phyloP scores from a whole-genome alignment of 2,329 filamentous ascomycete species.

The Harringtonia aguacate region DNA sequence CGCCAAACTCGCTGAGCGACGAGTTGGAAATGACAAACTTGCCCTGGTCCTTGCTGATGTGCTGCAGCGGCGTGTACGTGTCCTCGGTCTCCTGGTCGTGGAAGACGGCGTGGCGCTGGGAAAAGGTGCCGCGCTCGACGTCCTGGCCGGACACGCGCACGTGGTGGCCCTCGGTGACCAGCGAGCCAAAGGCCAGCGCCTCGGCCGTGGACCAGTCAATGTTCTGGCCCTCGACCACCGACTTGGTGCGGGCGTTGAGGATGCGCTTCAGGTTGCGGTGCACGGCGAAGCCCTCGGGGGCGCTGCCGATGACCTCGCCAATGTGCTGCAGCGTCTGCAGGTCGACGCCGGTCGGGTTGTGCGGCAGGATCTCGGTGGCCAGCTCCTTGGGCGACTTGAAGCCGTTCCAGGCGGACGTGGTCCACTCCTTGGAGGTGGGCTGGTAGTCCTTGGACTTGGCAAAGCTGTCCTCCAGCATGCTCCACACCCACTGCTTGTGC shows the following conservation, averaged over 20 bases:
- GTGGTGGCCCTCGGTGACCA: slow-evolving; percentile 89
- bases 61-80: slow-evolving; percentile 85
- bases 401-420: slow-evolving; percentile 97
- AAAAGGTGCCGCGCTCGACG: slow-evolving; percentile 98
- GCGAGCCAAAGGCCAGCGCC: slow-evolving; percentile 84
- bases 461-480: slow-evolving; percentile 97
- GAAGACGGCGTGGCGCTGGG: slow-evolving; percentile 91
- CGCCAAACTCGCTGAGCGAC: slow-evolving; percentile 59
- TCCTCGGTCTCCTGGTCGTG: slow-evolving; percentile 94
- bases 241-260: slow-evolving; percentile 79
- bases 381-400: slow-evolving; percentile 99
- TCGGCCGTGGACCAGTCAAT: slow-evolving; percentile 98
- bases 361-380: slow-evolving; percentile 84
- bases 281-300: slow-evolving; percentile 75
- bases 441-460: slow-evolving; percentile 95
- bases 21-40: slow-evolving; percentile 97
- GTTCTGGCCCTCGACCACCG: slow-evolving; percentile 79
- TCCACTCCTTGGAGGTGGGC: slow-evolving; percentile 94
- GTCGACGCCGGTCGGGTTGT: slow-evolving; percentile 77
- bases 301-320: slow-evolving; percentile 64
- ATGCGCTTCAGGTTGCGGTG: slow-evolving; percentile 98
- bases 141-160: slow-evolving; percentile 97
- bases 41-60: slow-evolving; percentile 83
- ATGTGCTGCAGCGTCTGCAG: slow-evolving; percentile 67
- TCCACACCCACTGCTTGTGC: slow-evolving; percentile 99